Conservation (phyloP, 192 early-diverging fungal species). For the Spizellomyces punctatus region DNA sequence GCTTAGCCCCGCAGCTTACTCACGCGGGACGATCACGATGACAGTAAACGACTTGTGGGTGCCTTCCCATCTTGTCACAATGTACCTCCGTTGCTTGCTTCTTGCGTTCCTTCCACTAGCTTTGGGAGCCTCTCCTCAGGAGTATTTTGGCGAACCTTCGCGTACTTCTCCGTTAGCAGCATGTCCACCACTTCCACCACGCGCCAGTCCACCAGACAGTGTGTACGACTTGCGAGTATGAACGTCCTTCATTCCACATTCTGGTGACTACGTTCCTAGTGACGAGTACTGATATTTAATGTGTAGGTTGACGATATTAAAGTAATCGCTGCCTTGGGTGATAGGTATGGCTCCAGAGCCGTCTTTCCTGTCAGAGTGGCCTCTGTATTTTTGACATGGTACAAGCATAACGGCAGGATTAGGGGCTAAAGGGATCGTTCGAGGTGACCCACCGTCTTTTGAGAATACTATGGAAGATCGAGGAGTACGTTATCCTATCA, state of each 20-base stretch:
- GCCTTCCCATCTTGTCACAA: too few relatives aligned
- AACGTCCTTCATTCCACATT: not conserved
- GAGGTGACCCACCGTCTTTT: slow-evolving; percentile 28
- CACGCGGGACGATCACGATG: too few relatives aligned
- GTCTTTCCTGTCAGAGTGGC: not conserved
- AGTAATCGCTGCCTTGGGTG: slow-evolving; percentile 57
- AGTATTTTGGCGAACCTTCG: too few relatives aligned
- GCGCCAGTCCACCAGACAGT: slow-evolving; percentile 32
- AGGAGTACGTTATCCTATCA: slow-evolving; percentile 27
- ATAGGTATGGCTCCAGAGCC: slow-evolving; percentile 29
- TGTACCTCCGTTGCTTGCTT: too few relatives aligned
- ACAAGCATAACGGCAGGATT: slow-evolving; percentile 56
- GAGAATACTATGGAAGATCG: slow-evolving; percentile 47
- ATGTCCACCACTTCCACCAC: slow-evolving; percentile 49
- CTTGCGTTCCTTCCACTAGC: too few relatives aligned
- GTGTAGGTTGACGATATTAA: slow-evolving; percentile 52
- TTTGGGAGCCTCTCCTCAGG: too few relatives aligned
- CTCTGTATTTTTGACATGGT: not conserved
- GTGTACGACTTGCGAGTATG: slow-evolving; percentile 52
- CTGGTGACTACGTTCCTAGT: not conserved
- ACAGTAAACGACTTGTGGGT: too few relatives aligned
- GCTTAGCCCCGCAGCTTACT: too few relatives aligned
- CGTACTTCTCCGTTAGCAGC: not conserved
- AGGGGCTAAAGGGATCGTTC: slow-evolving; percentile 41
- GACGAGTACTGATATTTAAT: not conserved